Evolutionary conservation across 2,329 filamentous ascomycete genomes (phyloP).

Genomic region (Trichoderma afroharzianum): DNA sequence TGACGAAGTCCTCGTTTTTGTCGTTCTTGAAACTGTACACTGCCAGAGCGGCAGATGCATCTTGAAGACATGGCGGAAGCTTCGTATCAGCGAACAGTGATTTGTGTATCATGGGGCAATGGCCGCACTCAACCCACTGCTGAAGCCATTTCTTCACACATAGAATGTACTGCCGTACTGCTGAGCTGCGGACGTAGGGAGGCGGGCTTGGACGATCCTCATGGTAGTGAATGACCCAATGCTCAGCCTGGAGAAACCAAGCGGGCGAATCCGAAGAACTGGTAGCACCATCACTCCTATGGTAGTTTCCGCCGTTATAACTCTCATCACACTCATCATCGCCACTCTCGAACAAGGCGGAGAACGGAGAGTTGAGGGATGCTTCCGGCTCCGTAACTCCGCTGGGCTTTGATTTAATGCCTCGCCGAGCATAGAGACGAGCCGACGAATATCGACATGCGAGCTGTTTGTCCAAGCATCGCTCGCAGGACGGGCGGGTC

Average conservation of each 20-base stretch:
- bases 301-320: background rate
- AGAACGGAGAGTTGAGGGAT: background rate
- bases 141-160: slow-evolving; percentile 24
- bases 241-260: slow-evolving; percentile 23
- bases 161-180: slow-evolving; percentile 28
- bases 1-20: slow-evolving; percentile 24
- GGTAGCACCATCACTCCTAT: no score
- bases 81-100: slow-evolving; percentile 25
- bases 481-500: slow-evolving; percentile 30
- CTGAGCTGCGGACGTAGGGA: background rate
- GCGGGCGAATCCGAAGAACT: background rate
- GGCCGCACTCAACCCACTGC: slow-evolving; percentile 26
- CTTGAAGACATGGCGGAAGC: slow-evolving; percentile 27
- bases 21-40: slow-evolving; percentile 27
- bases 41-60: slow-evolving; percentile 28
- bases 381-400: background rate
- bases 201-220: background rate
- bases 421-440: slow-evolving; percentile 15
- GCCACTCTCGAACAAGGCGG: background rate
- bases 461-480: slow-evolving; percentile 29
- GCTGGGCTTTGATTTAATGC: background rate
- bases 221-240: slow-evolving; percentile 22
- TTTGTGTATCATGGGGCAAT: slow-evolving; percentile 29
- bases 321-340: background rate
- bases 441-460: slow-evolving; percentile 24